Base-by-base conservation (phyloP, 192 early-diverging fungal genomes). In the Borealophlyctis nickersoniae region DNA sequence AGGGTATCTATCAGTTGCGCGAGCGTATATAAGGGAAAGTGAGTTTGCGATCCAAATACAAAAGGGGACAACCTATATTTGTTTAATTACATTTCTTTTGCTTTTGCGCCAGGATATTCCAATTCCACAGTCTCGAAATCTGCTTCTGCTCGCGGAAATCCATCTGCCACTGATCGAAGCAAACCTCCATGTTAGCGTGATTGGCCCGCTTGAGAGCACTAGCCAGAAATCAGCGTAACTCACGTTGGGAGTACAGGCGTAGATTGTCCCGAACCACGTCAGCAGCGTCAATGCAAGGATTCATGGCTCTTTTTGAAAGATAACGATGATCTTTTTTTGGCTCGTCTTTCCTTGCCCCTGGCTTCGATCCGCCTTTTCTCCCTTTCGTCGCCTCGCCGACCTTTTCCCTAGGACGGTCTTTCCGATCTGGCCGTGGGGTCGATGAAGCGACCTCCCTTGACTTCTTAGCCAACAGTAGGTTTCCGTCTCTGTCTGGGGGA, bases 101-200 rank as follows among this genome's bases (percentile, higher is more conserved):
- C 64, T 26, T 51, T 57, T 31, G 33, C 36, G 13, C 69, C 61
- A 7, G 80, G 80, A 56, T 80, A 81, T 65, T 77, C 65, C 27
- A 79, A 56, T 36, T 60, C 69, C 19, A 75, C 60, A 31, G 58
- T 62, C 13, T 70, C 57, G 19, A 69, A 70, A 49, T 52, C 50
- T 31, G 26, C 11, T 14, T 19, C 24, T 19, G 50, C 39, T 45
- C n/a, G 27, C 28, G 24, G 31, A 4, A 23, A 9, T 3, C 22
- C 27, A 49, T 58, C 31, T 60, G 57, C 5, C 39, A 45, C 39
- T 45, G 39, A 4, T 29, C 11, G 53, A 57, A 28, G 19, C 53
- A 19, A 22, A 57, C 23, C 53, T 36, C 22, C 1, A 19, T 57
- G 24, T 13, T 16, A 28, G 36, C 2, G 22, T 64, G n/a, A n/a